A percentile compares a stretch with the other conserved stretches of the same genome.
Evolutionary conservation across 306 rosid genomes (phyloP).

Genomic region (Inga leiocalycina): DNA sequence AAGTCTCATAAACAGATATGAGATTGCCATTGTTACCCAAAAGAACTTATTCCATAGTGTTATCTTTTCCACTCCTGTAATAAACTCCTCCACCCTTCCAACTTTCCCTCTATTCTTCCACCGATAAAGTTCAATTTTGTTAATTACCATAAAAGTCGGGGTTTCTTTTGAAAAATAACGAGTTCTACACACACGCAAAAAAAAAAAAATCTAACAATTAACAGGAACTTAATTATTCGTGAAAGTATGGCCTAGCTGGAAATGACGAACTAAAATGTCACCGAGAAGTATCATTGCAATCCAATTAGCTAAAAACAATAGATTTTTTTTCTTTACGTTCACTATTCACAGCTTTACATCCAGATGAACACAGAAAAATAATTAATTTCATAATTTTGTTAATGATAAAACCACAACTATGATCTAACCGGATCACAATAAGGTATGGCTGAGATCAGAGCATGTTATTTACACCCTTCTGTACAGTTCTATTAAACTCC

Average conservation of each 20-base stretch:
- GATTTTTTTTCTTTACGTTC: not conserved
- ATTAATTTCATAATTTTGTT: no score
- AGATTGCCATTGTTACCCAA: no score
- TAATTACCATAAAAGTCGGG: not conserved
- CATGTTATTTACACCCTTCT: not conserved
- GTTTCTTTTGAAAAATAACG: not conserved
- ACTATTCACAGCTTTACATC: not conserved
- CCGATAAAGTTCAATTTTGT: not conserved
- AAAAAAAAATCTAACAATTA: no score
- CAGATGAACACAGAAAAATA: not conserved
- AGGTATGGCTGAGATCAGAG: not conserved
- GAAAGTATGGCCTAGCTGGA: no score
- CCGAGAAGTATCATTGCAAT: not conserved
- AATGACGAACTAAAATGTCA: not conserved
- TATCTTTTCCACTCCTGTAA: no score
- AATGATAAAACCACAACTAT: not conserved
- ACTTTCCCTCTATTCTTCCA: no score
- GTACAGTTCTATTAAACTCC: not conserved
- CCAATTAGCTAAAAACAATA: not conserved
- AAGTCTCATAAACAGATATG: no score
- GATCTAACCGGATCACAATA: not conserved
- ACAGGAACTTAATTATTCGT: no score
- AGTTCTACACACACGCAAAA: not conserved
- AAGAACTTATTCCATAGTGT: no score
- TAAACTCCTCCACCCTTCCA: not conserved